Evolutionary conservation across 2,329 filamentous ascomycete species (phyloP), one percentile per base, ranked within the genome.

Genomic region (Samsoniella hepiali): DNA sequence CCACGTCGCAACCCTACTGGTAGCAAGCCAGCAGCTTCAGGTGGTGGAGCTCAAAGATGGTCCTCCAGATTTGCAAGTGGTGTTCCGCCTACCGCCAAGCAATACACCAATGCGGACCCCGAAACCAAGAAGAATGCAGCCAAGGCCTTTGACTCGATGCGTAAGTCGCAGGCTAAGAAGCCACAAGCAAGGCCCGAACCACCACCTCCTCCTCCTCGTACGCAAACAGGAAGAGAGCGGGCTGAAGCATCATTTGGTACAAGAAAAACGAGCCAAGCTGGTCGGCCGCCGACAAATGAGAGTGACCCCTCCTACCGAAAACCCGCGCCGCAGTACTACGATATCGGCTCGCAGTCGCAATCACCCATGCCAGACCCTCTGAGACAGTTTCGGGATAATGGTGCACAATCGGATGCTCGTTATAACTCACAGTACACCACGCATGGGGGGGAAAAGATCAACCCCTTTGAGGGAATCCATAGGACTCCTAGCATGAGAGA

Each of bases 361-460:
- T 45, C 63, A 55, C 71, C 72, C 13, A 73, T 76, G 66, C 73
- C 75, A n/a, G 81, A 86, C 65, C 81, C 81, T 2, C 69, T 84
- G 49, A 78, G 76, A 29, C 75, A 79, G 58, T 83, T 84, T 64
- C 76, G 77, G 68, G 72, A 76, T 1, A 66, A 65, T 45, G 78
- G 81, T 5, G 72, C 72, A 1, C 76, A 75, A 50, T 63, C 75
- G 49, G 82, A 86, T 64, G 71, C 73, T n/a, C 79, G 84, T n/a
- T 78, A 84, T 62, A 84, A 83, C 67, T 84, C 82, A 6, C 84
- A 85, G 0, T 88, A 88, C 69, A 77, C 79, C 49, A 80, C 77
- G 1, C 78, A 82, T 38, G 79, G 82, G 13, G 84, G 85, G 40
- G 86, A 88, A 71, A 87, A 82, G 73, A 82, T 83, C 5, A 81